Percentiles rank a stretch among this genome's conserved stretches.
Evolutionary conservation across 2,329 filamentous ascomycete genomes (phyloP).

Genomic region (Cordyceps javanica): DNA sequence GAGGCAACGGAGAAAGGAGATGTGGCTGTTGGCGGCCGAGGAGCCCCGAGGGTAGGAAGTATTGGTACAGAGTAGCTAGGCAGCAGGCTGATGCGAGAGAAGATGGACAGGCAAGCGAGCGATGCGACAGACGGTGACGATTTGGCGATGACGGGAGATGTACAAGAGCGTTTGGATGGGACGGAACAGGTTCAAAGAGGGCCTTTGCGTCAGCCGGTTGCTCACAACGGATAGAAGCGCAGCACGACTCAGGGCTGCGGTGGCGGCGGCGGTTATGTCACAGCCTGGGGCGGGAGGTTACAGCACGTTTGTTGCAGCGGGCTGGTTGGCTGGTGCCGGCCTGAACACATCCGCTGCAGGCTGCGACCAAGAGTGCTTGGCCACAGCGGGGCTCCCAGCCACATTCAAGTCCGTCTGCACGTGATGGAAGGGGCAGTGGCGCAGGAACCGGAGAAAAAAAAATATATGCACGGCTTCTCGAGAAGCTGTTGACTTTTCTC

Average conservation of each 20-base stretch:
- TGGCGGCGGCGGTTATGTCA: neutral
- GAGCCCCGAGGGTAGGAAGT: neutral
- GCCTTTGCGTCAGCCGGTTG: conserved; percentile 10
- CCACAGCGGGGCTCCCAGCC: neutral
- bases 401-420: neutral
- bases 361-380: neutral
- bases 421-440: neutral
- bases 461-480: neutral
- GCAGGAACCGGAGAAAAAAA: neutral
- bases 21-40: neutral
- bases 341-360: neutral
- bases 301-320: neutral
- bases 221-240: neutral
- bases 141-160: neutral
- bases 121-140: neutral
- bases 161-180: neutral
- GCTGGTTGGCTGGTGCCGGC: too few species aligned
- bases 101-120: neutral
- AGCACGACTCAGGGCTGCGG: too few species aligned
- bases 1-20: neutral
- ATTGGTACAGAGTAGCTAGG: neutral
- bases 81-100: neutral
- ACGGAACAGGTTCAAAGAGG: neutral
- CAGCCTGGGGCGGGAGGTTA: neutral
- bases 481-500: conserved; percentile 18